These are phyloP conservation scores for Colletotrichum lindemuthianum DNA, from an alignment of 2,329 filamentous ascomycete species.

Conservation along the genomic window DNA sequence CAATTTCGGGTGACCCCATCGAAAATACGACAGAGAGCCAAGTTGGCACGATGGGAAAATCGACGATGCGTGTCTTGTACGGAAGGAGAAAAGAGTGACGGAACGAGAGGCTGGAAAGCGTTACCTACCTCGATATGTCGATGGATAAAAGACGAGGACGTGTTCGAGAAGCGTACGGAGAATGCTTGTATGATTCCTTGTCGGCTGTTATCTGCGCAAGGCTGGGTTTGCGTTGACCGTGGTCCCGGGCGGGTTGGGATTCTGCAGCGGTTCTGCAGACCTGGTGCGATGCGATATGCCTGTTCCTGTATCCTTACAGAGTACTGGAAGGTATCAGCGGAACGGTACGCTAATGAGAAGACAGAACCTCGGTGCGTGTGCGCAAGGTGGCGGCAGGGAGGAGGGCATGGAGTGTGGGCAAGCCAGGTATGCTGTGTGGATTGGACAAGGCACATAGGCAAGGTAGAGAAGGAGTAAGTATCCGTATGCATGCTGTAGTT, in stretches of 20 bases:
- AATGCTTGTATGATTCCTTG: not conserved
- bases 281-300: not conserved
- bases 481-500: too few species aligned
- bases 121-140: conserved; percentile 19
- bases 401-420: too few species aligned
- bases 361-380: too few species aligned
- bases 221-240: conserved; percentile 12
- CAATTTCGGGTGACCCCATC: conserved; percentile 29
- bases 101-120: conserved; percentile 19
- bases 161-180: conserved; percentile 15
- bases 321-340: too few species aligned
- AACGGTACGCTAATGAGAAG: too few species aligned
- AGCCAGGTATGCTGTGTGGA: too few species aligned
- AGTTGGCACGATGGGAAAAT: not conserved
- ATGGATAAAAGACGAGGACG: not conserved
- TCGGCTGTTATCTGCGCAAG: conserved; percentile 6
- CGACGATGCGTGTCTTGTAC: not conserved
- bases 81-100: conserved; percentile 5
- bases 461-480: too few species aligned
- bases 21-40: conserved; percentile 25
- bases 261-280: conserved; percentile 27
- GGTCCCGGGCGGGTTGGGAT: conserved; percentile 14
- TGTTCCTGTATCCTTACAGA: not conserved
- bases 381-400: too few species aligned
- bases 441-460: too few species aligned